Evolutionary conservation across 2,329 filamentous ascomycete genomes (phyloP).

Genomic region (Bipolaris gigantea): DNA sequence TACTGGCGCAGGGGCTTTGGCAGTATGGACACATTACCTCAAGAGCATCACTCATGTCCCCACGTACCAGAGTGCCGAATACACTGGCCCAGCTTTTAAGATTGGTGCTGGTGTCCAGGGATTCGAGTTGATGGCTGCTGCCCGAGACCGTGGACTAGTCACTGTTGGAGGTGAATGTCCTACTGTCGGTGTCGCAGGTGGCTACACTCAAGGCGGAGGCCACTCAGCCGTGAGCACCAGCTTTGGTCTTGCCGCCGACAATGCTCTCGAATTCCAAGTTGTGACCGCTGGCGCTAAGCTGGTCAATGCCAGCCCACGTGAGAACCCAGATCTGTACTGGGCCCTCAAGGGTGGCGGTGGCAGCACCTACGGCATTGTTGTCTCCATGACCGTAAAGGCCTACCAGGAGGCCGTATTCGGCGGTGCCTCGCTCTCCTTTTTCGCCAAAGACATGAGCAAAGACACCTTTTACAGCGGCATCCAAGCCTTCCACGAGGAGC

Average conservation of each 20-base stretch:
- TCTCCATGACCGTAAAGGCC: constrained; percentile 26
- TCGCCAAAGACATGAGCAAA: constrained; percentile 13
- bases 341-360: constrained; percentile 34
- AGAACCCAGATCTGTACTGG: constrained; percentile 34
- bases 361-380: constrained; percentile 30
- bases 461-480: constrained; percentile 22
- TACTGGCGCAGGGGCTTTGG: constrained; percentile 17
- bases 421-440: constrained; percentile 19
- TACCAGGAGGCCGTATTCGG: constrained; percentile 22
- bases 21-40: constrained; percentile 27
- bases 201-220: constrained; percentile 48
- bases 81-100: constrained; percentile 25
- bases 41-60: constrained; percentile 22
- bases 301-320: constrained; percentile 19
- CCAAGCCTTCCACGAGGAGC: constrained; percentile 23
- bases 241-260: constrained; percentile 40
- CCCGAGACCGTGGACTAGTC: constrained; percentile 19
- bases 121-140: constrained; percentile 24
- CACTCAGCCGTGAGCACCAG: constrained; percentile 55
- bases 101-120: constrained; percentile 33
- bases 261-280: constrained; percentile 27
- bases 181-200: constrained; percentile 52
- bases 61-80: constrained; percentile 11
- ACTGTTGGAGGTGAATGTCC: constrained; percentile 31
- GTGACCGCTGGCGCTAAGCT: constrained; percentile 26